Evolutionary conservation across 495 filamentous ascomycete genomes (phyloP).

Genomic region (Tricharina praecox): DNA sequence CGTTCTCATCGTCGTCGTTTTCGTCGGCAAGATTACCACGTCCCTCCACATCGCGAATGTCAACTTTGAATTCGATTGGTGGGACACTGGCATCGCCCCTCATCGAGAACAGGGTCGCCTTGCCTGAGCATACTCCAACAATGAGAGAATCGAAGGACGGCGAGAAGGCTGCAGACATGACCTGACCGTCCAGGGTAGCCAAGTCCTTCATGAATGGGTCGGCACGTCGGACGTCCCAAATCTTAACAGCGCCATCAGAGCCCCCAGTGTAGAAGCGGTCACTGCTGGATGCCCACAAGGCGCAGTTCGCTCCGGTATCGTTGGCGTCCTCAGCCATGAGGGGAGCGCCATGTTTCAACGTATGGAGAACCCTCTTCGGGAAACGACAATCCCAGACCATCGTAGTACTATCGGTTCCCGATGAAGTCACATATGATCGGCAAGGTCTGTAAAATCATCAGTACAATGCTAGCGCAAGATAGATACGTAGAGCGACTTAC

Average conservation of each 20-base stretch:
- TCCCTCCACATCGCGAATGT: slow-evolving; percentile 10
- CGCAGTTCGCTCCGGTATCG: slow-evolving; percentile 73
- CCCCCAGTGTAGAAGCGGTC: slow-evolving; percentile 75
- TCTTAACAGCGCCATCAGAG: slow-evolving; percentile 72
- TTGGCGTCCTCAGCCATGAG: slow-evolving; percentile 40
- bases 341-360: slow-evolving; percentile 45
- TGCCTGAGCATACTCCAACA: slow-evolving; percentile 18
- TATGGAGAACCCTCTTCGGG: slow-evolving; percentile 40
- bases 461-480: slow-evolving; percentile 28
- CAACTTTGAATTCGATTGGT: slow-evolving; percentile 4
- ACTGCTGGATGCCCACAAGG: slow-evolving; percentile 51
- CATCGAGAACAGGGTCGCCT: slow-evolving; percentile 17
- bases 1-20: background rate
- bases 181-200: slow-evolving; percentile 33
- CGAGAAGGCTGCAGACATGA: slow-evolving; percentile 29
- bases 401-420: slow-evolving; percentile 65
- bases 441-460: slow-evolving; percentile 31
- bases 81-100: slow-evolving; percentile 6
- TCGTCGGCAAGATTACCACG: slow-evolving; percentile 7
- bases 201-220: slow-evolving; percentile 48
- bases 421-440: slow-evolving; percentile 49
- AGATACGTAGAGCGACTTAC: slow-evolving; percentile 29
- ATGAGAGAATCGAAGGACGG: slow-evolving; percentile 18
- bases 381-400: slow-evolving; percentile 72
- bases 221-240: slow-evolving; percentile 59